phyloP scores from a whole-genome alignment of 2,329 filamentous ascomycete genomes.

The Paracoccidioides lutzii region DNA sequence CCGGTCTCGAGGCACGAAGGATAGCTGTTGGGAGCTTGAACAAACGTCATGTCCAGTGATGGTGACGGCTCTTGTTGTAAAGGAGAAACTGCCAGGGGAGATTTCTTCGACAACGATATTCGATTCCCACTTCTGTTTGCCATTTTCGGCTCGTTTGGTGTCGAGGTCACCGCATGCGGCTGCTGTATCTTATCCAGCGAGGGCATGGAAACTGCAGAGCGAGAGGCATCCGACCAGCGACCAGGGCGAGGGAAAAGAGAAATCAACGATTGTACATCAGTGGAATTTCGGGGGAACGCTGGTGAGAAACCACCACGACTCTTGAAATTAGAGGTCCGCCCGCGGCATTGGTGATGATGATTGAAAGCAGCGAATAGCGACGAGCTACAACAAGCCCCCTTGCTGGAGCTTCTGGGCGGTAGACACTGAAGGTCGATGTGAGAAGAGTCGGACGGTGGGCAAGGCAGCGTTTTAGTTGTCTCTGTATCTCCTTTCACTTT shows the following conservation, averaged over 20 bases:
- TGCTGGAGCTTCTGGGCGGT: constrained; percentile 10
- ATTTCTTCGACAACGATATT: not conserved
- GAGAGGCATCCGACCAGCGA: not conserved
- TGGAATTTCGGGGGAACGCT: not conserved
- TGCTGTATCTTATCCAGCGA: not conserved
- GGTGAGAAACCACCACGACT: not conserved
- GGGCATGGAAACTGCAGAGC: not conserved
- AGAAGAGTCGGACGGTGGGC: constrained; percentile 1
- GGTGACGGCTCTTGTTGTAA: not conserved
- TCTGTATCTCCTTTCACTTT: not conserved
- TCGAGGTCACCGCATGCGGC: not conserved
- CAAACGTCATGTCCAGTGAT: not conserved
- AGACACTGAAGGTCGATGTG: constrained; percentile 11
- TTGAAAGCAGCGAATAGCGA: constrained; percentile 2
- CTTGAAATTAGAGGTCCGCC: not conserved
- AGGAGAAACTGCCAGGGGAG: not conserved
- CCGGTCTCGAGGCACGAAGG: not conserved
- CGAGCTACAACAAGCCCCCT: constrained; percentile 11
- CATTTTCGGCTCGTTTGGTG: not conserved
- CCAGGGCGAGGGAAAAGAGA: constrained; percentile 1
- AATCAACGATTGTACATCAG: not conserved
- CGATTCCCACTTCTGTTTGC: not conserved
- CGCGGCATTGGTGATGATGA: not conserved
- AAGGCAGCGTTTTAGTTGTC: not conserved
- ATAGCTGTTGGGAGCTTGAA: not conserved